Evolutionary conservation across 1,284 basidiomycete genomes (phyloP), one percentile per base, ranked within the genome.

Genomic region (Marasmius tenuissimus): DNA sequence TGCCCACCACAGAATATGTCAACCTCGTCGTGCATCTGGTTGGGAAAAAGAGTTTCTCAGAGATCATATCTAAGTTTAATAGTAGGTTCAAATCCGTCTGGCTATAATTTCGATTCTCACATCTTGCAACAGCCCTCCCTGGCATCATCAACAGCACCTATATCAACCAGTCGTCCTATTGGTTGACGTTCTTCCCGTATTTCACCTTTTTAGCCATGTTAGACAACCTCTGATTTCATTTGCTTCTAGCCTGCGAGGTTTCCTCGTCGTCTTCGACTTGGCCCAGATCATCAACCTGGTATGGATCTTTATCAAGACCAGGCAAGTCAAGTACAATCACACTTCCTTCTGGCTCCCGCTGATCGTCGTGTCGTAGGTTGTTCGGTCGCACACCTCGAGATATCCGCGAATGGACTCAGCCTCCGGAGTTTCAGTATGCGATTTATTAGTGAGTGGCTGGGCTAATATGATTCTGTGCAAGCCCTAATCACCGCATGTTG

Each of bases 361-460:
- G 7, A 27, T 58, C 59, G 35, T 60, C 38, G 39, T 37, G 60
- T 27, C 60, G 12, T 57, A 93, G 91, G 61, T 76, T 95, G 53
- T 93, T 98, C 70, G 94, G 96, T n/a, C 89, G 96, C 61, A 99
- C 97, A 0, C 97, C 96, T 51, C 87, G 97, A 67, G 96, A 98
- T 70, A 94, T 98, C 62, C 85, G 95, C 58, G 96, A 98, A 69
- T 96, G 93, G 89, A 98, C 97, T 6, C 92, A 96, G 72, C 97
- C 97, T 16, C 93, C 93, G 4, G 88, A 91, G 45, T 98, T 98
- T 72, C 89, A 96, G 69, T 98, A 92, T 76, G 85, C 93, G 11
- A 85, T 96, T 61, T 95, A 94, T 75, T 96, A 92, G 89, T 93
- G 66, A 74, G 89, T 82, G 56, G 50, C 38, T 48, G 16, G 53